Percentiles rank a stretch among this genome's conserved stretches.
These are phyloP conservation scores for Spiraea crenata DNA, from an alignment of 331 rosid genomes.

Conservation along the genomic window DNA sequence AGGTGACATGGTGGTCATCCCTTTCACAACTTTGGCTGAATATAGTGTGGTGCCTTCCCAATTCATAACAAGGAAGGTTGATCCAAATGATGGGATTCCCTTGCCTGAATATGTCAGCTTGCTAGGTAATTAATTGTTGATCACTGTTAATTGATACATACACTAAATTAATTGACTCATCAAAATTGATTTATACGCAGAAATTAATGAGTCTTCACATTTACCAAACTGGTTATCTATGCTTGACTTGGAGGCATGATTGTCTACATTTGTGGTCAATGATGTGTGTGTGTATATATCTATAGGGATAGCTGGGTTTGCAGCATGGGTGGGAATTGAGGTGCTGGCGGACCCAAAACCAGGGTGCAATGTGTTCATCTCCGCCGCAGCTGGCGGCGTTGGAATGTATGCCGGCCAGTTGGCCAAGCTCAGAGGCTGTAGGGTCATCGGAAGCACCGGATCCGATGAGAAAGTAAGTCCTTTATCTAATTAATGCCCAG, in stretches of 20 bases:
- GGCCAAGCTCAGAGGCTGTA: conserved; percentile 63
- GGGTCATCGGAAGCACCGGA: conserved; percentile 59
- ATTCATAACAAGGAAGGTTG: conserved; percentile 21
- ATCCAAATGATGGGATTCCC: conserved; percentile 36
- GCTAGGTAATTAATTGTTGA: conserved; percentile 28
- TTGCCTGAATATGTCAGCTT: conserved; percentile 46
- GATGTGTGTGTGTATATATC: not conserved
- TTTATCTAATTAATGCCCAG: too few relatives aligned
- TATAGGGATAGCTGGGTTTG: conserved; percentile 56
- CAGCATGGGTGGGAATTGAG: conserved; percentile 63
- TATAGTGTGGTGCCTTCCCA: conserved; percentile 29
- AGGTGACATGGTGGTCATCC: conserved; percentile 35
- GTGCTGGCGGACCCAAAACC: conserved; percentile 43
- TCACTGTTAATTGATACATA: too few relatives aligned
- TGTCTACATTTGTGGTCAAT: too few relatives aligned
- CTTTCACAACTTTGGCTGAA: conserved; percentile 37
- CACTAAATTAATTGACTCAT: too few relatives aligned
- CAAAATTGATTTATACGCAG: too few relatives aligned
- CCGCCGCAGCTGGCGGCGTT: conserved; percentile 63
- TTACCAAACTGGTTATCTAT: too few relatives aligned
- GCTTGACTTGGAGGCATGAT: not conserved
- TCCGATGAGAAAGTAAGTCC: conserved; percentile 49
- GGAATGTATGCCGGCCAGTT: conserved; percentile 61
- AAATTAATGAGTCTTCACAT: too few relatives aligned
- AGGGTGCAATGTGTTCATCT: conserved; percentile 54